Conservation (phyloP, 2,329 filamentous ascomycete genomes). For the Zalaria sp. region DNA sequence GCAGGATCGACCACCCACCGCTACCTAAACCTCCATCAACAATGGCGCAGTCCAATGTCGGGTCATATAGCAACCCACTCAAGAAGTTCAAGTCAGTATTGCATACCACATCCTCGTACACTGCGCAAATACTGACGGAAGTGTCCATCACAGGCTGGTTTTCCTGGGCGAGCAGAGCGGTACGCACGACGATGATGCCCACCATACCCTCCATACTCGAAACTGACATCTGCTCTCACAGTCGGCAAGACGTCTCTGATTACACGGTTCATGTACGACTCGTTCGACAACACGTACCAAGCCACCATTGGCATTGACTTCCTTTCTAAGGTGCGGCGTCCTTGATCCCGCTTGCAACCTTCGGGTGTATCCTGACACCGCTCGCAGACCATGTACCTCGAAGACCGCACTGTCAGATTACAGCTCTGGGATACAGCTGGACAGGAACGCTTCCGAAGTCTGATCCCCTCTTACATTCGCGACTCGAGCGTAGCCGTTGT, state of each 20-base stretch:
- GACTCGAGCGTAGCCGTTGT: slow-evolving; percentile 97
- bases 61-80: slow-evolving; percentile 90
- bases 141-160: slow-evolving; percentile 52
- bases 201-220: not conserved
- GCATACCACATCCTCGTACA: not conserved
- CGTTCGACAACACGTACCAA: slow-evolving; percentile 99
- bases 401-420: slow-evolving; percentile 92
- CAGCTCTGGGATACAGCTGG: slow-evolving; percentile 98
- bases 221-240: slow-evolving; percentile 24
- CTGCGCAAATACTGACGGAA: not conserved
- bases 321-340: slow-evolving; percentile 69
- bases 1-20: not conserved
- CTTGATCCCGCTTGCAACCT: not conserved
- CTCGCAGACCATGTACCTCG: slow-evolving; percentile 88
- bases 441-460: slow-evolving; percentile 89
- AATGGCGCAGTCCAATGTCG: not conserved
- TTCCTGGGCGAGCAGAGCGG: slow-evolving; percentile 98
- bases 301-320: slow-evolving; percentile 99
- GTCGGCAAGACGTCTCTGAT: slow-evolving; percentile 98
- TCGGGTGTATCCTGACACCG: not conserved
- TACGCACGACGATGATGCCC: slow-evolving; percentile 35
- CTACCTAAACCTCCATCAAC: not conserved
- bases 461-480: slow-evolving; percentile 97
- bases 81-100: slow-evolving; percentile 94
- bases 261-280: slow-evolving; percentile 99